Evolutionary conservation across 2,329 filamentous ascomycete species (phyloP).

Genomic region (Aspergillaceae sp.): DNA sequence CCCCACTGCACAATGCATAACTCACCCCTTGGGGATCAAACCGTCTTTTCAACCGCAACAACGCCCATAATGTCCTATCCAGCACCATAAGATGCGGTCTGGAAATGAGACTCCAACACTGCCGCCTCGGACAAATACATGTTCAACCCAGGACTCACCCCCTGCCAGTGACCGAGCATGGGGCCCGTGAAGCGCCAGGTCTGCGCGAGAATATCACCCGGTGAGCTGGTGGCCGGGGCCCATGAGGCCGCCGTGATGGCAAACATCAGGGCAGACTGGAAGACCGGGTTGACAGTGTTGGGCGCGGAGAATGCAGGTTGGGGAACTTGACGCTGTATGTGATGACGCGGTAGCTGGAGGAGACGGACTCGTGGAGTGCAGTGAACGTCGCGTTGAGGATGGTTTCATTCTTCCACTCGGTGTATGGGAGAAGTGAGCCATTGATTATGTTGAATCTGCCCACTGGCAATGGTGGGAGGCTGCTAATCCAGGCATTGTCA

Average conservation of each 20-base stretch:
- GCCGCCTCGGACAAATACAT: conserved; percentile 43
- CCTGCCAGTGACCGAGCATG: conserved; percentile 16
- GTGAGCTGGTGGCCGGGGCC: conserved; percentile 14
- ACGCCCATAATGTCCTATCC: conserved; percentile 13
- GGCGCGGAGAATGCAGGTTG: conserved; percentile 3
- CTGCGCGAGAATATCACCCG: conserved; percentile 27
- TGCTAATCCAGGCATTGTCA: too few relatives aligned
- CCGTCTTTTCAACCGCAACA: conserved; percentile 40
- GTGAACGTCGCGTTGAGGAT: conserved; percentile 23
- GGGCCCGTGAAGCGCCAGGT: conserved; percentile 16
- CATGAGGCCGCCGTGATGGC: conserved; percentile 18
- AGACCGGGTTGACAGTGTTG: conserved; percentile 19
- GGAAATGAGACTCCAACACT: conserved; percentile 29
- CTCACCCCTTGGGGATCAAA: conserved; percentile 38
- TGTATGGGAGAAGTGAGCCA: conserved; percentile 23
- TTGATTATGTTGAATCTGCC: too few relatives aligned
- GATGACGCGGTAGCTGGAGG: conserved; percentile 19
- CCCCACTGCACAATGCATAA: conserved; percentile 44
- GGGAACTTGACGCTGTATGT: conserved; percentile 26
- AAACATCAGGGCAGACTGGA: conserved; percentile 17
- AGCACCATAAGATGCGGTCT: conserved; percentile 22
- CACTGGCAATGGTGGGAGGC: too few relatives aligned
- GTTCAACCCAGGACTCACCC: conserved; percentile 16
- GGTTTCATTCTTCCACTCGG: conserved; percentile 21
- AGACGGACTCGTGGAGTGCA: conserved; percentile 14